These are phyloP conservation scores for Neodidymelliopsis sp. DNA, from an alignment of 2,329 filamentous ascomycete species.

Conservation along the genomic window DNA sequence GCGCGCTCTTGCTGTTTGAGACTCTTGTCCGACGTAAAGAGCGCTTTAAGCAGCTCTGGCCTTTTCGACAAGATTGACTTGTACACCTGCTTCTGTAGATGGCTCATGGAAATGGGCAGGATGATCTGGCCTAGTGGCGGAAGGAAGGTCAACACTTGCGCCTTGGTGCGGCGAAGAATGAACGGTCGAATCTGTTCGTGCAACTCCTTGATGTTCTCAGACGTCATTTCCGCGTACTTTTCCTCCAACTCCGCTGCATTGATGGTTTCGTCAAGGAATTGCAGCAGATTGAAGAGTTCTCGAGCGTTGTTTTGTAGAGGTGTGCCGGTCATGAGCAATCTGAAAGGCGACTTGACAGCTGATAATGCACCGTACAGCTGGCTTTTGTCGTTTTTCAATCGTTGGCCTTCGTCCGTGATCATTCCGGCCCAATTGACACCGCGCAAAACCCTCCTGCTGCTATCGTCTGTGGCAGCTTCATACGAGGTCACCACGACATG, in stretches of 20 bases:
- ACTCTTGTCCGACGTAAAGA: slow-evolving; percentile 71
- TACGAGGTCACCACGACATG: slow-evolving; percentile 97
- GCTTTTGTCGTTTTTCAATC: slow-evolving; percentile 91
- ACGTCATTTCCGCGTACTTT: slow-evolving; percentile 78
- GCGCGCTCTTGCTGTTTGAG: slow-evolving; percentile 75
- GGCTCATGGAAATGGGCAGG: slow-evolving; percentile 91
- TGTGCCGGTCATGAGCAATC: slow-evolving; percentile 84
- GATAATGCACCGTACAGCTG: slow-evolving; percentile 78
- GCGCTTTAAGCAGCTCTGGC: slow-evolving; percentile 83
- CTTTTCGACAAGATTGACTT: slow-evolving; percentile 93
- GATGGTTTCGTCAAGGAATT: slow-evolving; percentile 81
- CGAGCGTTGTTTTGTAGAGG: slow-evolving; percentile 95
- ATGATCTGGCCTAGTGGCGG: slow-evolving; percentile 96
- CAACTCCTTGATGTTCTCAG: slow-evolving; percentile 80
- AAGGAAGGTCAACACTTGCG: slow-evolving; percentile 87
- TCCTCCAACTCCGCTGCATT: slow-evolving; percentile 77
- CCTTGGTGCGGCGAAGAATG: slow-evolving; percentile 82
- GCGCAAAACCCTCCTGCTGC: slow-evolving; percentile 70
- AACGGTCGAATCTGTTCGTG: slow-evolving; percentile 82
- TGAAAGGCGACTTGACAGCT: slow-evolving; percentile 79
- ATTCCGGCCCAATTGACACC: slow-evolving; percentile 83
- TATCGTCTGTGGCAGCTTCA: slow-evolving; percentile 81
- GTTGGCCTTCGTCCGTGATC: slow-evolving; percentile 93
- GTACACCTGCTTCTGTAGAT: slow-evolving; percentile 92
- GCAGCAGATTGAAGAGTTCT: slow-evolving; percentile 94